These are phyloP conservation scores for Reutealis trisperma DNA, from an alignment of 345 rosid species.

Conservation along the genomic window DNA sequence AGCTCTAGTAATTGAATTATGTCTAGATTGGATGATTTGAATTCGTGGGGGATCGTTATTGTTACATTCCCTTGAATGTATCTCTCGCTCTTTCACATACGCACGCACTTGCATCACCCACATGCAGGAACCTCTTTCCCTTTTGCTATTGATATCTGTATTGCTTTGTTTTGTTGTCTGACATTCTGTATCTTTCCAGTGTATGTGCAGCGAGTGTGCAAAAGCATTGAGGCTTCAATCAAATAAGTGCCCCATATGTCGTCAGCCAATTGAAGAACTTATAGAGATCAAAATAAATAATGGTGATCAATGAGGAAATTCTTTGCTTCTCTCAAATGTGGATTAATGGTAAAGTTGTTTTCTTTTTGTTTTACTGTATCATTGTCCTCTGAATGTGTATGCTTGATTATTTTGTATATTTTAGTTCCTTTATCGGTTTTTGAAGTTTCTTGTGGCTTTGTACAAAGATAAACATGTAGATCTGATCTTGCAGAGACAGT, in stretches of 20 bases:
- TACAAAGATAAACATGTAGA: constrained; percentile 11
- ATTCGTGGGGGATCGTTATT: neutral
- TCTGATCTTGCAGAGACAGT: neutral
- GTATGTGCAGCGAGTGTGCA: constrained; percentile 83
- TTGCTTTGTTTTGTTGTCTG: constrained; percentile 11
- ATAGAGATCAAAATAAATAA: constrained; percentile 73
- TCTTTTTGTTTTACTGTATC: neutral
- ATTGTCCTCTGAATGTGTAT: neutral
- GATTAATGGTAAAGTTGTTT: constrained; percentile 28
- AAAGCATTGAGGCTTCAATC: constrained; percentile 76
- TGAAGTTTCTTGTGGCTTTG: constrained; percentile 10
- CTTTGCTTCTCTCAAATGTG: constrained; percentile 32
- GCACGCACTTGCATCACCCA: neutral
- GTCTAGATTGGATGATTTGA: neutral
- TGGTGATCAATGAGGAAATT: constrained; percentile 40
- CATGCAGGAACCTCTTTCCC: neutral
- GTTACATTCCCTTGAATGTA: neutral
- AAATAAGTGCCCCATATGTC: constrained; percentile 89
- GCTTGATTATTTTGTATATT: constrained; percentile 9
- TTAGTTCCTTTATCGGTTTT: constrained; percentile 1
- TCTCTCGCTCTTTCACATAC: neutral
- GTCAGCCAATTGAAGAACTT: constrained; percentile 73
- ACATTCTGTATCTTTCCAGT: constrained; percentile 45
- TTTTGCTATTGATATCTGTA: neutral
- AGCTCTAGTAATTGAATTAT: constrained; percentile 4